phyloP scores from a whole-genome alignment of 2,329 filamentous ascomycete species.

The Colletotrichum kahawae region DNA sequence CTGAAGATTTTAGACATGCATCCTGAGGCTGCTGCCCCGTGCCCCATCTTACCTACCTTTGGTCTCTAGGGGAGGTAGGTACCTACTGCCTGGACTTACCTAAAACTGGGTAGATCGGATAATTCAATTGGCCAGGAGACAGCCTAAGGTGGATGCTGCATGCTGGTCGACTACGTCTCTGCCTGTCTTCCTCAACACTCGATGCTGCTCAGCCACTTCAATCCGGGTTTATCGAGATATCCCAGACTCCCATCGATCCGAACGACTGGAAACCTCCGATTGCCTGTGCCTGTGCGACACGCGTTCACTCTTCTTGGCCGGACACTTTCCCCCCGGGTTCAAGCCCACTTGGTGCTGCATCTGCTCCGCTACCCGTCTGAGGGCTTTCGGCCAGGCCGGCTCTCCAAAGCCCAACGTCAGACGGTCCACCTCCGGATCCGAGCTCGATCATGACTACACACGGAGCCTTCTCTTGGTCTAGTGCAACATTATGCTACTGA shows the following conservation, averaged over 20 bases:
- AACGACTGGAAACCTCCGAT: not conserved
- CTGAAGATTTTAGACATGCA: not conserved
- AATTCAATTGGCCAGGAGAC: not conserved
- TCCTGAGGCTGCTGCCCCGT: not conserved
- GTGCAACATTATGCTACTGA: conserved; percentile 11
- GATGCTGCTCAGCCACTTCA: not conserved
- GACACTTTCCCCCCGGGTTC: not conserved
- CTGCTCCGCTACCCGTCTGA: not conserved
- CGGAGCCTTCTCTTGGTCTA: conserved; percentile 6
- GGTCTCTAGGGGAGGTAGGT: not conserved
- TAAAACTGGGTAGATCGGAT: not conserved
- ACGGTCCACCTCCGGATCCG: conserved; percentile 16
- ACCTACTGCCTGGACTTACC: not conserved
- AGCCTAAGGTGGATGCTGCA: not conserved
- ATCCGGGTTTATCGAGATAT: not conserved
- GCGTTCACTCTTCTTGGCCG: not conserved
- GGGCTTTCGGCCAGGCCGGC: conserved; percentile 10
- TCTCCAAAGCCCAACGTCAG: conserved; percentile 1
- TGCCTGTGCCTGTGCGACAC: not conserved
- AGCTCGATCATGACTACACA: conserved; percentile 11
- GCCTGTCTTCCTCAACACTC: not conserved
- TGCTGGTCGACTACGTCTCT: not conserved
- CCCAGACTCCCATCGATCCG: not conserved
- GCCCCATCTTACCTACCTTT: too few relatives aligned
- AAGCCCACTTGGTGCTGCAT: not conserved